These are phyloP conservation scores for Fusarium neocosmosporiellum DNA, from an alignment of 2,329 filamentous ascomycete species.

Conservation along the genomic window DNA sequence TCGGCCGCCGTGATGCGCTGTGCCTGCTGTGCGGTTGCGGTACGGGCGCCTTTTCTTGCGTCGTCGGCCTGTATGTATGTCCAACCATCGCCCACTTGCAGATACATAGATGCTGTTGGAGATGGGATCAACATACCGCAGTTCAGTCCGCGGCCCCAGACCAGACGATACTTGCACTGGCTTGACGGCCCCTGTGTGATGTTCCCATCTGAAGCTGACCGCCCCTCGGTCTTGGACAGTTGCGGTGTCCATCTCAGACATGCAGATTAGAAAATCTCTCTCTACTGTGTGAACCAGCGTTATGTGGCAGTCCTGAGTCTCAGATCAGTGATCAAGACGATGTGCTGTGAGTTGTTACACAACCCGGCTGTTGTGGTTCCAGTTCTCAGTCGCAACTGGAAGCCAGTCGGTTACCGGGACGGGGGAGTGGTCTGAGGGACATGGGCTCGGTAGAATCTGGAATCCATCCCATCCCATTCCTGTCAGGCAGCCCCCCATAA, in stretches of 20 bases:
- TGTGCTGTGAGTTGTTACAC: constrained; percentile 34
- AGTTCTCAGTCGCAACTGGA: constrained; percentile 23
- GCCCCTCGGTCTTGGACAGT: constrained; percentile 22
- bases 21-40: constrained; percentile 10
- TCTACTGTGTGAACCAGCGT: constrained; percentile 12
- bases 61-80: constrained; percentile 6
- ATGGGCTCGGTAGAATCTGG: constrained; percentile 21
- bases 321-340: constrained; percentile 34
- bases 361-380: constrained; percentile 34
- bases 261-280: constrained; percentile 20
- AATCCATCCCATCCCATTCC: constrained; percentile 35
- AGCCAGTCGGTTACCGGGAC: constrained; percentile 11
- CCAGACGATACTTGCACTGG: constrained; percentile 2
- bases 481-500: constrained; percentile 24
- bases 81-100: constrained; percentile 17
- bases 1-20: constrained; percentile 12
- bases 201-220: constrained; percentile 33
- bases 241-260: constrained; percentile 35
- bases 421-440: constrained; percentile 14
- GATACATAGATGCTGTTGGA: constrained; percentile 4
- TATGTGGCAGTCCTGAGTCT: constrained; percentile 26
- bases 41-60: not conserved
- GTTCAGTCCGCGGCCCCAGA: constrained; percentile 2
- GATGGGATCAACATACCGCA: constrained; percentile 15
- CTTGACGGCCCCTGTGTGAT: constrained; percentile 11